A percentile compares a stretch with the other conserved stretches of the same genome.
phyloP scores from a whole-genome alignment of 139 green algal genomes.

The Astrephomene gubernaculifera region DNA sequence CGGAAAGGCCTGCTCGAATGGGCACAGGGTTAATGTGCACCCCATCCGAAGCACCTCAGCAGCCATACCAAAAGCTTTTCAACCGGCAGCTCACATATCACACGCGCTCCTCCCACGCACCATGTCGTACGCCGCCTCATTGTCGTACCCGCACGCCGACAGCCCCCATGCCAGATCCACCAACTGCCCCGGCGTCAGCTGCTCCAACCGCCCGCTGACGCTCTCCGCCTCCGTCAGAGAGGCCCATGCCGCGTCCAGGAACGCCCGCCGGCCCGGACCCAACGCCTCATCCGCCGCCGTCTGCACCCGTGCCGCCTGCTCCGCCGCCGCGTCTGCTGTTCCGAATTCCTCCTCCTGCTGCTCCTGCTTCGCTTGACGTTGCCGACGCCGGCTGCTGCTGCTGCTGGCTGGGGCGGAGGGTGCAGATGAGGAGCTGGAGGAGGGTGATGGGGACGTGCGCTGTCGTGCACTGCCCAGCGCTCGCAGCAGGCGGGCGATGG shows the following conservation, averaged over 20 bases:
- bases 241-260: neutral
- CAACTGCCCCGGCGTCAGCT: neutral
- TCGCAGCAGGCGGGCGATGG: neutral
- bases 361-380: neutral
- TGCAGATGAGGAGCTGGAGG: neutral
- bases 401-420: neutral
- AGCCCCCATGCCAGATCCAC: conserved; percentile 20
- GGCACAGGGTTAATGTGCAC: no score
- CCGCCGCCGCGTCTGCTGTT: neutral
- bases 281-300: neutral
- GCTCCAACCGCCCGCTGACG: neutral
- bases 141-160: conserved; percentile 33
- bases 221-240: neutral
- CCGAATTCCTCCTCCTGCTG: no score
- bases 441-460: neutral
- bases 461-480: neutral
- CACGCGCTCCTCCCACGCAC: no score
- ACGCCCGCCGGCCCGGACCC: neutral
- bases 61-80: no score
- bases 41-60: no score
- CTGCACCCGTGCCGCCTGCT: neutral
- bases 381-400: neutral
- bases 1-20: no score
- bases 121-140: conserved; percentile 1
- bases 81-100: no score